Percentiles rank a stretch among this genome's conserved stretches.
Conservation (phyloP, 2,329 filamentous ascomycete genomes). For the Trichoderma simmonsii region DNA sequence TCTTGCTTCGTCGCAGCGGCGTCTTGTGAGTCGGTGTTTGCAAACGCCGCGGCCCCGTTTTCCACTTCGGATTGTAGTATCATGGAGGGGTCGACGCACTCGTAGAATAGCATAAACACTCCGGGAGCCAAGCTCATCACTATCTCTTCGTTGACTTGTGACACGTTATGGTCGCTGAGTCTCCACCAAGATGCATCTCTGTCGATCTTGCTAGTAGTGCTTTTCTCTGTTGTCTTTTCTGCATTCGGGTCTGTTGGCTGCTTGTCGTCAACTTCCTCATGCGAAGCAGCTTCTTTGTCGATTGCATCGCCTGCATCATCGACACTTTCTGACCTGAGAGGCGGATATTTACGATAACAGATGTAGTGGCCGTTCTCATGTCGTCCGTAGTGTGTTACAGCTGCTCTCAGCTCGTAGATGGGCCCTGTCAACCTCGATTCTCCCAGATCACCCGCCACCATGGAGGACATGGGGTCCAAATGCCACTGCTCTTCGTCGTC, state of each 20-base stretch:
- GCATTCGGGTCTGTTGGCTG: background rate
- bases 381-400: constrained; percentile 82
- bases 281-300: background rate
- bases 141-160: constrained; percentile 65
- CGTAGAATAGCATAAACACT: constrained; percentile 98
- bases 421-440: constrained; percentile 53
- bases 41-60: constrained; percentile 23
- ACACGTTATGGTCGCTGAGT: constrained; percentile 85
- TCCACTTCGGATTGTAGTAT: constrained; percentile 38
- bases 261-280: background rate
- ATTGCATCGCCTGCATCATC: background rate
- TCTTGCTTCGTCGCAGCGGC: background rate
- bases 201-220: background rate
- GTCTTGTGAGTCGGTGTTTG: constrained; percentile 15
- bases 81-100: constrained; percentile 59
- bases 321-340: constrained; percentile 19
- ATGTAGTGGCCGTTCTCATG: constrained; percentile 97
- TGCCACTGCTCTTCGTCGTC: constrained; percentile 63
- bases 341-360: constrained; percentile 73
- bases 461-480: constrained; percentile 64
- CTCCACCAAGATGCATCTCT: constrained; percentile 69
- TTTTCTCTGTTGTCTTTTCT: background rate
- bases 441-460: constrained; percentile 60
- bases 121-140: constrained; percentile 70
- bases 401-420: constrained; percentile 75